These are phyloP conservation scores for Trichoderma semiorbis DNA, from an alignment of 2,329 filamentous ascomycete genomes.

Conservation along the genomic window DNA sequence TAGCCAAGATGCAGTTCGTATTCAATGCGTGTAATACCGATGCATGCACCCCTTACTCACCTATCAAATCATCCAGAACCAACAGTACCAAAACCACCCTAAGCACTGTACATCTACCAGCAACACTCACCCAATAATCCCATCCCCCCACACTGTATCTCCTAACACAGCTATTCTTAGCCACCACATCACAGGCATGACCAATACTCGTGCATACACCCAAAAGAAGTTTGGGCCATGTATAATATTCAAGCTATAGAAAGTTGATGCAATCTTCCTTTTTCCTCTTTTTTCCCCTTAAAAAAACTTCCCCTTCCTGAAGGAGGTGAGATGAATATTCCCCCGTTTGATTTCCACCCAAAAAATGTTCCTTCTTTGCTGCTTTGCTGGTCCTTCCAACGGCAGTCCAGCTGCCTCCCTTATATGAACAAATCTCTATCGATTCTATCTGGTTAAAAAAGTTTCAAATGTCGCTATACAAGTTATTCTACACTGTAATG, in stretches of 20 bases:
- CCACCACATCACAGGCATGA: background rate
- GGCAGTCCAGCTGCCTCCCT: slow-evolving; percentile 17
- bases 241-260: background rate
- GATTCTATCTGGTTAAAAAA: background rate
- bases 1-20: background rate
- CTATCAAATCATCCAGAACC: background rate
- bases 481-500: slow-evolving; percentile 1
- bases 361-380: background rate
- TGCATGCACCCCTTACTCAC: background rate
- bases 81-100: background rate
- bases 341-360: background rate
- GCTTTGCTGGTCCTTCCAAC: background rate
- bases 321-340: background rate
- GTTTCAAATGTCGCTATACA: slow-evolving; percentile 12
- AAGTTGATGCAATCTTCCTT: background rate
- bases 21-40: background rate
- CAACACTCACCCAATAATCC: background rate
- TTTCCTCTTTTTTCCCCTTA: background rate
- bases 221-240: background rate
- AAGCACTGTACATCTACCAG: background rate
- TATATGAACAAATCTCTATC: slow-evolving; percentile 1
- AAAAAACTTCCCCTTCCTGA: background rate
- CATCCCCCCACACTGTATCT: background rate
- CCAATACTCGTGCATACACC: background rate
- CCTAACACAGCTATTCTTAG: background rate